phyloP scores from a whole-genome alignment of 192 early-diverging fungal species.

The Kickxella alabastrina region DNA sequence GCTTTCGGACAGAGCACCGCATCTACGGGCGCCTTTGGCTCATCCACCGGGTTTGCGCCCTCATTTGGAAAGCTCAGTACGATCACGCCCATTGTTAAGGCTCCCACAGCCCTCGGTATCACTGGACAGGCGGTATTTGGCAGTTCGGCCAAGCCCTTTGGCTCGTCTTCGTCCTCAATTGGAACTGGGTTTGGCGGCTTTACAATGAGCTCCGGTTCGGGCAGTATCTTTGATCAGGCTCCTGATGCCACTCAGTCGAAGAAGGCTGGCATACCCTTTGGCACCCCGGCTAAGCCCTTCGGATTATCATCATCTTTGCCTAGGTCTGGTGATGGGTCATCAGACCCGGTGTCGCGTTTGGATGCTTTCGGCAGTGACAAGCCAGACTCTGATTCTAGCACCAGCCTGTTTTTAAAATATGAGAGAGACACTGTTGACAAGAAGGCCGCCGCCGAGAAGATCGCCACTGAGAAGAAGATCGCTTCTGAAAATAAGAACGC shows the following conservation, averaged over 20 bases:
- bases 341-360: not conserved
- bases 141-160: conserved; percentile 16
- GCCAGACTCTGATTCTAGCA: not conserved
- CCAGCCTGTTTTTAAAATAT: no score
- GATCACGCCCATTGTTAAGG: conserved; percentile 16
- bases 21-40: conserved; percentile 4
- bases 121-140: conserved; percentile 32
- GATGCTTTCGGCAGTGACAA: not conserved
- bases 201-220: no score
- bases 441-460: no score
- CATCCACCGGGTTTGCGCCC: conserved; percentile 2
- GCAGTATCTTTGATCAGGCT: no score
- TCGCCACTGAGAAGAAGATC: conserved; percentile 2
- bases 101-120: conserved; percentile 11
- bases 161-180: conserved; percentile 2
- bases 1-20: conserved; percentile 5
- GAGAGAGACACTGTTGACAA: no score
- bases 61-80: conserved; percentile 21
- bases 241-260: not conserved
- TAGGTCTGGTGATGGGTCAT: conserved; percentile 9
- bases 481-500: not conserved
- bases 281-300: conserved; percentile 9
- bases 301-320: no score
- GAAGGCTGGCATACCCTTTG: conserved; percentile 9
- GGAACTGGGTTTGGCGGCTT: conserved; percentile 15